These are phyloP conservation scores for Vitis hybrid DNA, from an alignment of 177 flowering plant genomes.

Conservation along the genomic window DNA sequence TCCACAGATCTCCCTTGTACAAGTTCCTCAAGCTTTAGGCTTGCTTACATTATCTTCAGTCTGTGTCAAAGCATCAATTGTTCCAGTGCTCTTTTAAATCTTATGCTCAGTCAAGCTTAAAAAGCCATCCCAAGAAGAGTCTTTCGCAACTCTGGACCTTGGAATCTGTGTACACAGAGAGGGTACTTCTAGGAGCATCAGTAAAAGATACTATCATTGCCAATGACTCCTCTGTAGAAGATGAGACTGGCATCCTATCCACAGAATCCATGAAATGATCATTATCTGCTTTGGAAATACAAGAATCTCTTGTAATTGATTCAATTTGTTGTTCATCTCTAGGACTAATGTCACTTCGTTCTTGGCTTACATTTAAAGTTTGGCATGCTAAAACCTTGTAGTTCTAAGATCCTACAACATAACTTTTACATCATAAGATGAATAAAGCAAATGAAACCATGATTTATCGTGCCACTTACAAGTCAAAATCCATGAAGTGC, in stretches of 20 bases:
- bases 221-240: too few relatives aligned
- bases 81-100: conserved; percentile 47
- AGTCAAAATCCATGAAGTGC: conserved; percentile 79
- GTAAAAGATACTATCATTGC: too few relatives aligned
- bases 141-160: conserved; percentile 45
- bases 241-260: too few relatives aligned
- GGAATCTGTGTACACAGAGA: conserved; percentile 16
- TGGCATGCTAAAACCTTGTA: conserved; percentile 14
- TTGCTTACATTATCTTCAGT: conserved; percentile 54
- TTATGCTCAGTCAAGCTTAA: conserved; percentile 67
- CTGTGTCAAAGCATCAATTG: conserved; percentile 86
- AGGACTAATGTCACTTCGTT: too few relatives aligned
- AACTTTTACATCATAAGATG: conserved; percentile 89
- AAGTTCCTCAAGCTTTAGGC: too few relatives aligned
- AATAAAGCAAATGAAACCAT: conserved; percentile 73
- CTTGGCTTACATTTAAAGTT: too few relatives aligned
- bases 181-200: too few relatives aligned
- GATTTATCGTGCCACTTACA: conserved; percentile 91
- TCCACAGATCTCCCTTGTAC: conserved; percentile 22
- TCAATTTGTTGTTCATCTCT: too few relatives aligned
- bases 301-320: too few relatives aligned
- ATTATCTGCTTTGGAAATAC: too few relatives aligned
- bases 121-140: conserved; percentile 43
- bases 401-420: conserved; percentile 98
- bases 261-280: too few relatives aligned